Evolutionary conservation across 73 alveolate species (phyloP).

Genomic region (Paramecium tetraurelia): DNA sequence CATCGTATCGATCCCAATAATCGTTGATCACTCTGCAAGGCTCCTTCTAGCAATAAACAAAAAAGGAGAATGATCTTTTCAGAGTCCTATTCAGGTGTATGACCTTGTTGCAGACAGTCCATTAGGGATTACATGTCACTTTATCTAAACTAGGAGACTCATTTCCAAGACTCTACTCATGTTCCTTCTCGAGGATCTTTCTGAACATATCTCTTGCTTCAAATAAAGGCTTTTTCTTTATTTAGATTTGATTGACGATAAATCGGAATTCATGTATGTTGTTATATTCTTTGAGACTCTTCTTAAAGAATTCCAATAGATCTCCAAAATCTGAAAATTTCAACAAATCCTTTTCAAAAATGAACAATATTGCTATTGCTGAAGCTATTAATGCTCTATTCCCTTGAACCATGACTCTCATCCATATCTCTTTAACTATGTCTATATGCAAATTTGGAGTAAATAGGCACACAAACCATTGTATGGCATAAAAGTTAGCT

Average conservation of each 20-base stretch:
- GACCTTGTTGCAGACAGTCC: slow-evolving; percentile 20
- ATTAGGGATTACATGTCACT: background rate
- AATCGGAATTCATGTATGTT: background rate
- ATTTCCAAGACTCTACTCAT: background rate
- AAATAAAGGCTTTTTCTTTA: background rate
- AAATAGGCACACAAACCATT: slow-evolving; percentile 80
- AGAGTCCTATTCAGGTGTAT: background rate
- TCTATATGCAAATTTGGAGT: slow-evolving; percentile 60
- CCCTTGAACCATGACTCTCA: background rate
- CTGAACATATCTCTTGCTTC: slow-evolving; percentile 21
- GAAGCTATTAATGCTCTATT: background rate
- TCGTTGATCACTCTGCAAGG: slow-evolving; percentile 2
- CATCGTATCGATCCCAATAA: slow-evolving; percentile 37
- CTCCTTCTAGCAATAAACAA: background rate
- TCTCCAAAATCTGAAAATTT: slow-evolving; percentile 43
- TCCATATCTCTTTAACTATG: slow-evolving; percentile 36
- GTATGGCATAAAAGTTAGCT: slow-evolving; percentile 62
- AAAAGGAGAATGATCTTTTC: slow-evolving; percentile 32
- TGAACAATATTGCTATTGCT: background rate
- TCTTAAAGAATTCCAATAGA: background rate
- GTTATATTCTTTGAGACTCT: background rate
- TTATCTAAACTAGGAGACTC: background rate
- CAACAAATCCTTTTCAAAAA: slow-evolving; percentile 20
- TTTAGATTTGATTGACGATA: background rate
- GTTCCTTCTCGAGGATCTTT: background rate